Evolutionary conservation across 2,329 filamentous ascomycete species (phyloP).

Genomic region (Talaromyces rugulosus): DNA sequence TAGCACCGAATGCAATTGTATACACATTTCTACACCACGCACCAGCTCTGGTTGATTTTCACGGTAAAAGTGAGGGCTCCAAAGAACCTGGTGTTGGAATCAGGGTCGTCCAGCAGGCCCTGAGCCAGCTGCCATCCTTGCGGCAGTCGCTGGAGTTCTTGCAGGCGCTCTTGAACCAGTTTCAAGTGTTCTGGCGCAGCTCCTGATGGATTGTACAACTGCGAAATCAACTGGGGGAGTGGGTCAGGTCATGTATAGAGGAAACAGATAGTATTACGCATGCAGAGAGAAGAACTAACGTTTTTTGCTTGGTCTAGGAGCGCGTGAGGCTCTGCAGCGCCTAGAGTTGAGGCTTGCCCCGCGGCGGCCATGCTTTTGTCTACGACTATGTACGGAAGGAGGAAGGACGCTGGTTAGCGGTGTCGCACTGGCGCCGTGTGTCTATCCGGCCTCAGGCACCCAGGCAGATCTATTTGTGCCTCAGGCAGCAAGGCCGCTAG

Average conservation of each 20-base stretch:
- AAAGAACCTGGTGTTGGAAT: constrained; percentile 81
- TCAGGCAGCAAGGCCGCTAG: neutral
- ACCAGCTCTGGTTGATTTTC: constrained; percentile 91
- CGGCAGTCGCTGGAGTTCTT: constrained; percentile 71
- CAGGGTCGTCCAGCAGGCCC: constrained; percentile 62
- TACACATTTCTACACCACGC: constrained; percentile 21
- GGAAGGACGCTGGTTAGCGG: constrained; percentile 9
- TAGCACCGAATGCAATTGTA: constrained; percentile 14
- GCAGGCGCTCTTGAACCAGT: constrained; percentile 68
- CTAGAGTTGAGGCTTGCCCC: constrained; percentile 23
- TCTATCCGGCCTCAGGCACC: neutral
- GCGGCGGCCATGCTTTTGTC: constrained; percentile 18
- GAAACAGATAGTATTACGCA: neutral
- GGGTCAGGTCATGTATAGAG: constrained; percentile 8
- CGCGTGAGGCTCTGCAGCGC: constrained; percentile 21
- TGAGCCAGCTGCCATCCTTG: constrained; percentile 85
- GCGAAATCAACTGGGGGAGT: constrained; percentile 33
- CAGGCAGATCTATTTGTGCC: neutral
- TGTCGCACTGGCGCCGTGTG: neutral
- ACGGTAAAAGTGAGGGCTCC: constrained; percentile 89
- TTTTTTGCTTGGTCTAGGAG: constrained; percentile 27
- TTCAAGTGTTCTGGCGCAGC: constrained; percentile 39
- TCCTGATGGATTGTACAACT: constrained; percentile 43
- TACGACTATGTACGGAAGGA: constrained; percentile 16
- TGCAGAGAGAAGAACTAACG: constrained; percentile 15